These are phyloP conservation scores for Syncephalis fuscata DNA, from an alignment of 371 early-diverging fungal genomes.

Conservation along the genomic window DNA sequence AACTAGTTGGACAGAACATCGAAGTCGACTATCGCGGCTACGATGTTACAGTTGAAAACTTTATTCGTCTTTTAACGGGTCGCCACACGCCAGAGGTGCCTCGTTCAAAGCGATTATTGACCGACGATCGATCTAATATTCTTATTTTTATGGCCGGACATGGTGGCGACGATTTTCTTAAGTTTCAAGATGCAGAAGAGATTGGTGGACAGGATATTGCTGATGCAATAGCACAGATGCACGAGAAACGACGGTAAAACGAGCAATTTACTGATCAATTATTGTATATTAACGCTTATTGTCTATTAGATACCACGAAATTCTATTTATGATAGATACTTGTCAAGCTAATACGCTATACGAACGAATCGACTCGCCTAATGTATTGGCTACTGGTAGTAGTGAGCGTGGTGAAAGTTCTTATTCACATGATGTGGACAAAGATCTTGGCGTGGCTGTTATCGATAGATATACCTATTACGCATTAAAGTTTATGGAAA, in stretches of 20 bases:
- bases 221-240: constrained; percentile 92
- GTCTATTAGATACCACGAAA: constrained; percentile 66
- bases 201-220: constrained; percentile 85
- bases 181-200: constrained; percentile 95
- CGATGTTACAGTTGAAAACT: constrained; percentile 95
- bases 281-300: constrained; percentile 1
- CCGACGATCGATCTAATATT: constrained; percentile 88
- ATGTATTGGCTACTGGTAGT: constrained; percentile 81
- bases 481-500: constrained; percentile 77
- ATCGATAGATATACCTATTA: constrained; percentile 94
- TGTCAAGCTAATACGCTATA: constrained; percentile 96
- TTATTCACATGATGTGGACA: constrained; percentile 86
- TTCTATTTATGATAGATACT: constrained; percentile 92
- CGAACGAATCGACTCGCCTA: constrained; percentile 75
- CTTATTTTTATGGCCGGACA: constrained; percentile 96
- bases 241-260: constrained; percentile 64
- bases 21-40: constrained; percentile 97
- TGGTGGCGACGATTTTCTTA: constrained; percentile 93
- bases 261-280: not conserved
- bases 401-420: constrained; percentile 75
- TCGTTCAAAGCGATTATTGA: constrained; percentile 78
- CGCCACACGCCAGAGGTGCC: constrained; percentile 61
- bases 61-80: constrained; percentile 85
- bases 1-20: constrained; percentile 85
- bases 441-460: constrained; percentile 87